A percentile compares a stretch with the other conserved stretches of the same genome.
Evolutionary conservation across 2,329 filamentous ascomycete species (phyloP).

Genomic region (Xylariaceae sp.): DNA sequence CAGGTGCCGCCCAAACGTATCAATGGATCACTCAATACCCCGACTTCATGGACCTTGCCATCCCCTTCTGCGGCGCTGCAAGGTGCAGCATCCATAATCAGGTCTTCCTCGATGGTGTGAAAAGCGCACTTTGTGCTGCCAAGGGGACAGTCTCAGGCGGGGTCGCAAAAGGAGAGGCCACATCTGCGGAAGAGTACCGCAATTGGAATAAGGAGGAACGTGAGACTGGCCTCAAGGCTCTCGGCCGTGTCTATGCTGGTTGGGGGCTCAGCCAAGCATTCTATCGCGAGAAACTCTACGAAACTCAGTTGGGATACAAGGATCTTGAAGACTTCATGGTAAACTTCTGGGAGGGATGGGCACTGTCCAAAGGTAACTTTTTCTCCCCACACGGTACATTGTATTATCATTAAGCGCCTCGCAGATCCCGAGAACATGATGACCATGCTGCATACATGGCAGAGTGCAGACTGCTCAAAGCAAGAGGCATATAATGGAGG

Average conservation of each 20-base stretch:
- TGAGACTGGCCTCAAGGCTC: constrained; percentile 57
- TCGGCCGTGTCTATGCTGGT: constrained; percentile 73
- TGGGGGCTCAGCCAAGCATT: constrained; percentile 81
- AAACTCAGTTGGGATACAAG: constrained; percentile 62
- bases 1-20: constrained; percentile 61
- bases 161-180: constrained; percentile 42
- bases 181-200: constrained; percentile 37
- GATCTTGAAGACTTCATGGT: constrained; percentile 71
- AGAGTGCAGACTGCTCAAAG: constrained; percentile 66
- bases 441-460: constrained; percentile 76
- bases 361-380: constrained; percentile 57
- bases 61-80: constrained; percentile 66
- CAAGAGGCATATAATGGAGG: constrained; percentile 65
- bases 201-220: constrained; percentile 54
- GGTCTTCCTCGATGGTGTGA: constrained; percentile 63
- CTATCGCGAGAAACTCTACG: constrained; percentile 69
- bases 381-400: neutral
- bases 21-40: constrained; percentile 63
- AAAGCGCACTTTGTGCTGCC: constrained; percentile 52
- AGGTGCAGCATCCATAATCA: constrained; percentile 66
- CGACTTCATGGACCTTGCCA: constrained; percentile 62
- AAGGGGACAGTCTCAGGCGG: constrained; percentile 54
- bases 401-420: neutral
- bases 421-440: constrained; percentile 71
- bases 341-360: constrained; percentile 75